Evolutionary conservation across 768 basidiomycete genomes (phyloP).

Genomic region (Scleroderma bovista): DNA sequence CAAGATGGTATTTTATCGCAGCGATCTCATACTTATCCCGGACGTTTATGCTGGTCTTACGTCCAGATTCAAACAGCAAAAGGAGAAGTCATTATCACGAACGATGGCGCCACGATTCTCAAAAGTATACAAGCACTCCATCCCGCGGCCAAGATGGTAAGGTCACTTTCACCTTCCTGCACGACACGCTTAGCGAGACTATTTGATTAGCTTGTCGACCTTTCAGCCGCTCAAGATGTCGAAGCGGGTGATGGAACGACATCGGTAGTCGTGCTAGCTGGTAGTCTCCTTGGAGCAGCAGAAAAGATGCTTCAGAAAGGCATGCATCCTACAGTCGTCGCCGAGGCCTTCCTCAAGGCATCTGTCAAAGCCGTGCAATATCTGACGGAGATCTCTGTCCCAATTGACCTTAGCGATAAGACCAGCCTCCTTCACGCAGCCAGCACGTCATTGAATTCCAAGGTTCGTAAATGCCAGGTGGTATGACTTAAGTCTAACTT

Average conservation of each 20-base stretch:
- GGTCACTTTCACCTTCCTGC: not conserved
- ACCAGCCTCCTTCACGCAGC: constrained; percentile 85
- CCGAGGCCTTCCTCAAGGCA: constrained; percentile 91
- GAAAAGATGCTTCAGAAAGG: constrained; percentile 96
- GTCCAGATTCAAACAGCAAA: constrained; percentile 89
- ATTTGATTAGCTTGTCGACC: constrained; percentile 76
- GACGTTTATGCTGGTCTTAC: constrained; percentile 9
- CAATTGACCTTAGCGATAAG: constrained; percentile 86
- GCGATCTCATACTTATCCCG: constrained; percentile 8
- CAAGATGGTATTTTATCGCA: constrained; percentile 76
- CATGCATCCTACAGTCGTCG: constrained; percentile 96
- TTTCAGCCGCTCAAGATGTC: constrained; percentile 96
- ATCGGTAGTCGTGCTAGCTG: constrained; percentile 93
- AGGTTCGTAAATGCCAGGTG: constrained; percentile 43
- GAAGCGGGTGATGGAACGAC: constrained; percentile 99
- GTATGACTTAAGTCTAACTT: not conserved
- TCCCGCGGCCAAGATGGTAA: constrained; percentile 96
- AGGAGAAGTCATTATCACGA: constrained; percentile 96
- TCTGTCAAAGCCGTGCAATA: constrained; percentile 92
- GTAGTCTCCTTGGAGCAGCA: constrained; percentile 86
- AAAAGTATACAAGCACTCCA: constrained; percentile 94
- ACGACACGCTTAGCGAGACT: constrained; percentile 2
- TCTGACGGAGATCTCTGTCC: constrained; percentile 86
- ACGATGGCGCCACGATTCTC: constrained; percentile 97
- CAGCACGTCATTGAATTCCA: constrained; percentile 93